Base-by-base conservation (phyloP, 495 filamentous ascomycete species). In the Penicillium bialowiezense region DNA sequence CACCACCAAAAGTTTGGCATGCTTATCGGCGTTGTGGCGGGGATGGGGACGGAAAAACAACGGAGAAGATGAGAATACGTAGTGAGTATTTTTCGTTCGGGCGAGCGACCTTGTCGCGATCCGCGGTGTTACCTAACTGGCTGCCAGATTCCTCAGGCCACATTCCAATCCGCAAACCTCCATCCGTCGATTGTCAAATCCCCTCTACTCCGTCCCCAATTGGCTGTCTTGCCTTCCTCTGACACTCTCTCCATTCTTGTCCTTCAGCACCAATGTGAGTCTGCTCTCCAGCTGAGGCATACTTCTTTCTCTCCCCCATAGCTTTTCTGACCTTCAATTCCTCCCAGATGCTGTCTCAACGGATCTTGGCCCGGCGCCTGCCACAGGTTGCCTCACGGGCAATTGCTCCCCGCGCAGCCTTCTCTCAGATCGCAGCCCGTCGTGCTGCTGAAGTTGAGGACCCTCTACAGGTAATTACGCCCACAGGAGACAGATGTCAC, bases 401-500 rank as follows among this genome's bases (percentile, higher is more conserved):
- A 70, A 64, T 62, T 59, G 65, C 70, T 75, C 70, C 80, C 77
- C 65, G 73, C 71, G 63, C 76, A 67, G 51, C 72, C 37, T 64
- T 78, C 45, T 81, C 72, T 64, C 80, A 70, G 74, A 70, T 66
- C 65, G 73, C 68, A 38, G 65, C 62, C 44, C 67, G 75, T 18
- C 71, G 71, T 24, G 74, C 86, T 57, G 80, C 72, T 37, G 83
- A 86, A 34, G 68, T 79, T 33, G 82, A 89, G 45, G 90, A 95
- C 61, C 89, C 90, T 39, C 70, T 78, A 29, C 85, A 89, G 89
- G 89, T 91, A n/a, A 71, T 45, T 68, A 50, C 48, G 9, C n/a
- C n/a, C 14, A 35, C 44, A 26, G 39, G 40, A 34, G 23, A 48
- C 3, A 31, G 24, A 40, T 46, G 33, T 53, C 48, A 31, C 28